Evolutionary conservation across 805 yeast species (phyloP).

Genomic region (Alloascoidea africana): DNA sequence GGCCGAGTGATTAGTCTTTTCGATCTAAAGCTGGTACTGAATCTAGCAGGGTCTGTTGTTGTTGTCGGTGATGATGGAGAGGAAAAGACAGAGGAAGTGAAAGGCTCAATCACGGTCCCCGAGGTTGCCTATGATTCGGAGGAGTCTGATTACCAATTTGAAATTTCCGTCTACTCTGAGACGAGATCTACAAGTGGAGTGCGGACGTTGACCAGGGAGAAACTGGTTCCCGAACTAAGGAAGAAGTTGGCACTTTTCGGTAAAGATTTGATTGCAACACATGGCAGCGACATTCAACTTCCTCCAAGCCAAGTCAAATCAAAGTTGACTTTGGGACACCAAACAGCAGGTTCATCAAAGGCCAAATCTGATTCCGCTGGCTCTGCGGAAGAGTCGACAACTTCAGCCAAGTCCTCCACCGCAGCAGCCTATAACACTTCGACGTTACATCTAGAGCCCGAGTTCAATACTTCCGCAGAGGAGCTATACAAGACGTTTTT

Average conservation of each 20-base stretch:
- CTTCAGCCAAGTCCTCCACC: conserved; percentile 9
- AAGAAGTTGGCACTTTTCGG: conserved; percentile 51
- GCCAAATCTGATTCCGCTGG: conserved; percentile 8
- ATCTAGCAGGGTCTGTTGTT: conserved; percentile 30
- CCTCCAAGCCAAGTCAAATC: conserved; percentile 51
- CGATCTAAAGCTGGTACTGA: conserved; percentile 56
- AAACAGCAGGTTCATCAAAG: conserved; percentile 12
- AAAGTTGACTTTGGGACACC: conserved; percentile 35
- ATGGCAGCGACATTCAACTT: conserved; percentile 82
- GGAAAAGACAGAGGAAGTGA: conserved; percentile 21
- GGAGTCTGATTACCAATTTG: conserved; percentile 74
- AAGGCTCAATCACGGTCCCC: conserved; percentile 73
- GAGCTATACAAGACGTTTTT: conserved; percentile 68
- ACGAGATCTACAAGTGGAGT: conserved; percentile 26
- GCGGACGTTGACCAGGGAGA: conserved; percentile 33
- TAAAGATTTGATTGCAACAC: conserved; percentile 51
- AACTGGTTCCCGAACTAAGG: conserved; percentile 60
- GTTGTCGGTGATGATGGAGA: conserved; percentile 18
- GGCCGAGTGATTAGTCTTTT: conserved; percentile 90
- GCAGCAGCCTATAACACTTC: conserved; percentile 63
- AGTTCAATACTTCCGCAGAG: conserved; percentile 78
- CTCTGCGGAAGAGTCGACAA: conserved; percentile 6
- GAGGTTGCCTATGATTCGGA: conserved; percentile 91
- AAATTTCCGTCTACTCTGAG: conserved; percentile 47
- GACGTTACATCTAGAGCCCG: conserved; percentile 58